Evolutionary conservation across 345 rosid species (phyloP), one percentile per base, ranked within the genome.

Genomic region (Eucalyptus tenuipes): DNA sequence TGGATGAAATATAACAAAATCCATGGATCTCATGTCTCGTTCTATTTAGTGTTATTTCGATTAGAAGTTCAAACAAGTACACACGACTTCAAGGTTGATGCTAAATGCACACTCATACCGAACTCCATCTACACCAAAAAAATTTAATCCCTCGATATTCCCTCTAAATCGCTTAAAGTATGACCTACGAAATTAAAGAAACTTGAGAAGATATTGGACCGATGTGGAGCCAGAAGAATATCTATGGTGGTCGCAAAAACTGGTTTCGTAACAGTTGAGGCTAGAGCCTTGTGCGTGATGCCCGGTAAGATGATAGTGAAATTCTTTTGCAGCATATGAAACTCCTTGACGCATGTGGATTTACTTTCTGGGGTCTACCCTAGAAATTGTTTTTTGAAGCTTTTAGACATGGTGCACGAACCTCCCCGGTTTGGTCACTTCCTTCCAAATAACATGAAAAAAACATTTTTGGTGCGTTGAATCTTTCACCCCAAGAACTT

Each of bases 161-260:
- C 57, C 25, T 52, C 57, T 52, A 52, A 52, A 52, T 52, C 25
- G 57, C 57, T 52, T 52, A 3, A 55, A 50, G 92, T 92, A 79
- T 86, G 90, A 88, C 95, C 97, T 40, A 92, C 49, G 94, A 89
- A 90, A 88, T 94, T 95, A 25, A 94, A 96, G 75, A 96, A 93
- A 86, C 96, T 96, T 18, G 98, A 97, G 94, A 94, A 94, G 91
- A 93, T 95, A 90, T 93, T 96, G 94, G 95, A 93, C 93, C 91
- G 42, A 24, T 92, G 97, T 90, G 98, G 94, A 87, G 92, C 93
- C 90, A 91, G 87, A 93, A 91, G 90, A 90, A 94, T 92, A 88
- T 96, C 99, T 13, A 95, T 94, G 98, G 93, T 95, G 44, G 98
- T 96, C 52, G 98, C 97, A 25, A 94, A 96, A 92, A 99, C 98